Conservation (phyloP, 2,329 filamentous ascomycete species). For the Fusarium marasasianum region DNA sequence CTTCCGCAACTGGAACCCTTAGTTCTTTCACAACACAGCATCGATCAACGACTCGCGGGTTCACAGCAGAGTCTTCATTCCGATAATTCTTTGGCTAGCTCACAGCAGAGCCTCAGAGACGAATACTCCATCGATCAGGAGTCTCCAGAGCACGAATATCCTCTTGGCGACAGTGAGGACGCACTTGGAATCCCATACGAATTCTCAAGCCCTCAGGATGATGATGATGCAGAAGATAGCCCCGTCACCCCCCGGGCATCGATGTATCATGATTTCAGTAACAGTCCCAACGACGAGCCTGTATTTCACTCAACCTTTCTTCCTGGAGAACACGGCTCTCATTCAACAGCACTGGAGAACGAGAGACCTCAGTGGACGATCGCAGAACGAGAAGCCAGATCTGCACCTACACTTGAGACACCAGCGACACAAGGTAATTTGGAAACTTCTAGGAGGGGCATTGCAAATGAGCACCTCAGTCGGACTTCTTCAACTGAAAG, state of each 20-base stretch:
- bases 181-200: slow-evolving; percentile 67
- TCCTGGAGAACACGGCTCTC: slow-evolving; percentile 18
- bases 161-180: slow-evolving; percentile 62
- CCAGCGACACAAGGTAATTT: slow-evolving; percentile 29
- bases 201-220: slow-evolving; percentile 50
- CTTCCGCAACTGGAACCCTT: slow-evolving; percentile 19
- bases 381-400: slow-evolving; percentile 29
- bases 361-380: slow-evolving; percentile 34
- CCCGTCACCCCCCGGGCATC: slow-evolving; percentile 65
- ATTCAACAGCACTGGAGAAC: slow-evolving; percentile 30
- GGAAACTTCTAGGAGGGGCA: background rate
- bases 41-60: slow-evolving; percentile 24
- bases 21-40: slow-evolving; percentile 14
- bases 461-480: slow-evolving; percentile 16
- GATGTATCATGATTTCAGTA: slow-evolving; percentile 51
- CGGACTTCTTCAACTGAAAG: slow-evolving; percentile 27
- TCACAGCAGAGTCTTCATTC: slow-evolving; percentile 25
- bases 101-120: slow-evolving; percentile 40
- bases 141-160: slow-evolving; percentile 37
- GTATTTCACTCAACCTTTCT: slow-evolving; percentile 45
- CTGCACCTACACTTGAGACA: slow-evolving; percentile 32
- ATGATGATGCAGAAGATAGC: slow-evolving; percentile 50
- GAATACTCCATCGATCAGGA: slow-evolving; percentile 37
- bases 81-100: slow-evolving; percentile 33
- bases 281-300: slow-evolving; percentile 39